Base-by-base conservation (phyloP, 495 filamentous ascomycete genomes). In the Terfezia boudieri region DNA sequence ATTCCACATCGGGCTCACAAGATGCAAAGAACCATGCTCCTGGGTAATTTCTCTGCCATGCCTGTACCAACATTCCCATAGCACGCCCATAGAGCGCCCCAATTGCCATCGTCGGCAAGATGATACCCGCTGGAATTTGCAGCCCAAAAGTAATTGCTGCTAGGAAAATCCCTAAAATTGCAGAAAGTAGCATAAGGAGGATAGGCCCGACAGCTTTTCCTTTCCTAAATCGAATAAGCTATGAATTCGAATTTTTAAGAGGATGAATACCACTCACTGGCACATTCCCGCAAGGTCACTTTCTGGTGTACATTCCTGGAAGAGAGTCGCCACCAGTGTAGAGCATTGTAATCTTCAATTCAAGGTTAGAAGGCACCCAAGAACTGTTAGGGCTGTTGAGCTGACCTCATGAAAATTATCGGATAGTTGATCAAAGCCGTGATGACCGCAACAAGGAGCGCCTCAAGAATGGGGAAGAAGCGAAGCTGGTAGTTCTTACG, bases 51-150 rank as follows among this genome's bases (percentile, higher is more conserved):
- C 73, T 74, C 61, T 95, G 87, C 82, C 86, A 88, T 55, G 89
- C 81, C 66, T 93, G 83, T 64, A 95, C 78, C 43, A 86, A 71
- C 50, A 94, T 86, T 14, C 90, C 90, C 16, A 94, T 70, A 26
- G 86, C 87, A 36, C 90, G 84, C n/a, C 90, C 90, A 56, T 84
- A 84, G 4, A 96, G 76, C 7, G 86, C 88, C 49, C 90, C 90
- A 57, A 98, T 87, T 53, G 90, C 86, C 77, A 96, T 89, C n/a
- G 88, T 93, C 0, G 90, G 90, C 14, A 98, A 76, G 53, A 98
- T 92, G 58, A 98, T 93, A 51, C 90, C 90, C 2, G 90, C 92
- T 14, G 90, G 90, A 50, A 98, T 83, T 60, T 93, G 86, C n/a
- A 98, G 77, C 50, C 90, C 92, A 64, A 98, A 98, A 6, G 92